Evolutionary conservation across 2,329 filamentous ascomycete species (phyloP).

Genomic region (Pochonia chlamydosporia): DNA sequence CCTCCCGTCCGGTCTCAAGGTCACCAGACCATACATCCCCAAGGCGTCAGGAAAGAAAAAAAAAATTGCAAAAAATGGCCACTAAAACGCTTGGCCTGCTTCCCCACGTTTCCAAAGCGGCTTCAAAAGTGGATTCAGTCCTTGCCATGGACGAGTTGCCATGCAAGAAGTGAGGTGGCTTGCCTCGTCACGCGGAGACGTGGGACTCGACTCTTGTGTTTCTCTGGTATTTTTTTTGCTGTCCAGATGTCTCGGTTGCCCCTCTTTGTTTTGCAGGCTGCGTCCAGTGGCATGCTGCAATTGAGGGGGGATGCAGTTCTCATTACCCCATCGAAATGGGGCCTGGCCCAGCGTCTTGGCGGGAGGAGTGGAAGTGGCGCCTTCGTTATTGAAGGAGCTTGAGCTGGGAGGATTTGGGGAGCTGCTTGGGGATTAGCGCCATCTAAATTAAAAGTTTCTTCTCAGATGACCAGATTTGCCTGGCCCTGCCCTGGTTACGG

Average conservation of each 20-base stretch:
- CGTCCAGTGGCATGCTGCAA: neutral
- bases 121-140: neutral
- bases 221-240: neutral
- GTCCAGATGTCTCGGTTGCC: no score
- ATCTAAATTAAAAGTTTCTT: constrained; percentile 3
- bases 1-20: neutral
- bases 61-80: neutral
- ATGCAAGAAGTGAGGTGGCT: neutral
- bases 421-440: neutral
- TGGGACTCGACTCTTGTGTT: neutral
- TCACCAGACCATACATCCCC: no score
- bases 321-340: constrained; percentile 6
- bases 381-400: neutral
- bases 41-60: constrained; percentile 2
- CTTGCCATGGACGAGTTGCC: neutral
- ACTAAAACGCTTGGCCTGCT: constrained; percentile 3
- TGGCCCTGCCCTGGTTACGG: neutral
- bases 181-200: neutral
- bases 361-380: no score
- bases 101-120: constrained; percentile 3
- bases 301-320: neutral
- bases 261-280: no score
- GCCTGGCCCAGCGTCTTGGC: neutral
- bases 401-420: neutral
- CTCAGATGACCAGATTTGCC: constrained; percentile 1